phyloP scores from a whole-genome alignment of 2,329 filamentous ascomycete species.

The Penicillium occitanis region DNA sequence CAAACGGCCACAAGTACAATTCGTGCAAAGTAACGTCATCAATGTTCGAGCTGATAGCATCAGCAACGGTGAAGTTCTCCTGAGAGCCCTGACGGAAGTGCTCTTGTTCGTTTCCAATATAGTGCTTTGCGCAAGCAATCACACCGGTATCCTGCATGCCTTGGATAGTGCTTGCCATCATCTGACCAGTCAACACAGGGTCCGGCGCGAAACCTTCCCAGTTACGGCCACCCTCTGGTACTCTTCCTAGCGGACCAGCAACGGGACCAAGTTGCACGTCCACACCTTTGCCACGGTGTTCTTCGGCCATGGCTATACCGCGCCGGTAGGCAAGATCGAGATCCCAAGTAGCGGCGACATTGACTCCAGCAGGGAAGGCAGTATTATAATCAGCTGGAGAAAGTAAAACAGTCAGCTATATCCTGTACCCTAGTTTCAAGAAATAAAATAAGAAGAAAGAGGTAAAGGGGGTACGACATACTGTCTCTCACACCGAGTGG shows the following conservation, averaged over 20 bases:
- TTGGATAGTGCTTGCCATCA: conserved; percentile 69
- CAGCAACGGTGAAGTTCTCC: conserved; percentile 60
- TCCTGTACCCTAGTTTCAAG: background rate
- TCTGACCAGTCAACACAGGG: conserved; percentile 70
- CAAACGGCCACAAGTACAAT: conserved; percentile 67
- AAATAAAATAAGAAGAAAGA: background rate
- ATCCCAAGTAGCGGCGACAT: conserved; percentile 81
- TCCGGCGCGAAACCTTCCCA: conserved; percentile 71
- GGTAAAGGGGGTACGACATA: conserved; percentile 31
- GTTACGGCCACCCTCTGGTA: conserved; percentile 66
- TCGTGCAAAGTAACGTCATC: conserved; percentile 65
- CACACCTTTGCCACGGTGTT: conserved; percentile 72
- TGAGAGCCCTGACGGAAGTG: conserved; percentile 67
- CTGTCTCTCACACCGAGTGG: conserved; percentile 74
- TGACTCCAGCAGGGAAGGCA: conserved; percentile 76
- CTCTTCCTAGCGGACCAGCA: conserved; percentile 69
- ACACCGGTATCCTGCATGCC: conserved; percentile 81
- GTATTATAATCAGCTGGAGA: conserved; percentile 69
- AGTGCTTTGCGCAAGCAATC: conserved; percentile 81
- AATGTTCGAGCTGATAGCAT: conserved; percentile 60
- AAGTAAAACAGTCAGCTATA: background rate
- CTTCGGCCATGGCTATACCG: conserved; percentile 71
- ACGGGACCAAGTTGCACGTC: conserved; percentile 76
- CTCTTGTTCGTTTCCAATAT: conserved; percentile 72
- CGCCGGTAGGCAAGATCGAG: conserved; percentile 67